These are phyloP conservation scores for button mushroom (Agaricus bisporus) DNA, from an alignment of 768 basidiomycete species.

Conservation along the genomic window DNA sequence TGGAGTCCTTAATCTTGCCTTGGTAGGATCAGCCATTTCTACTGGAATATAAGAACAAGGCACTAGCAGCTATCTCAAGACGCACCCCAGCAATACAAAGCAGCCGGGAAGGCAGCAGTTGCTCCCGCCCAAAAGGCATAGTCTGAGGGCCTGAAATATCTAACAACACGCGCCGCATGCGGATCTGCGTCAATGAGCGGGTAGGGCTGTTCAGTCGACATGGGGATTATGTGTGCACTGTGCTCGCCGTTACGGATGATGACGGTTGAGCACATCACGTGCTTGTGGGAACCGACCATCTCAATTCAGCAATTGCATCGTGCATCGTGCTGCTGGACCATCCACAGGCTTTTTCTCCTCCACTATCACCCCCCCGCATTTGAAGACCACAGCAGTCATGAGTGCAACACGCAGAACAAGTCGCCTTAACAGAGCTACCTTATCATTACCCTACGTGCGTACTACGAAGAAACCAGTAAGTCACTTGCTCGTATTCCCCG, in stretches of 20 bases:
- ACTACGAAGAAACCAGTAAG: conserved; percentile 19
- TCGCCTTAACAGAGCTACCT: conserved; percentile 28
- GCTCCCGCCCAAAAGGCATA: conserved; percentile 78
- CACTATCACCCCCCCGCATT: conserved; percentile 9
- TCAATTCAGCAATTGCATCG: conserved; percentile 18
- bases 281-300: conserved; percentile 18
- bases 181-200: conserved; percentile 95
- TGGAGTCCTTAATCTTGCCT: conserved; percentile 28
- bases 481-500: conserved; percentile 3
- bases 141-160: conserved; percentile 86
- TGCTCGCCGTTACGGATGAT: conserved; percentile 23
- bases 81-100: conserved; percentile 79
- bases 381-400: conserved; percentile 30
- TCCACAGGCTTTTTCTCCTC: conserved; percentile 17
- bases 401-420: conserved; percentile 43
- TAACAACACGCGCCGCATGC: conserved; percentile 77
- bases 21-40: conserved; percentile 48
- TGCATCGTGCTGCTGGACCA: conserved; percentile 9
- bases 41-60: conserved; percentile 8
- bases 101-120: conserved; percentile 78
- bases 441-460: conserved; percentile 50
- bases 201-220: conserved; percentile 56
- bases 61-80: conserved; percentile 11
- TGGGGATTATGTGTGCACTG: conserved; percentile 36
- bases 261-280: conserved; percentile 22